Conservation (phyloP, 441 rosid species). For the Capsella rubella region DNA sequence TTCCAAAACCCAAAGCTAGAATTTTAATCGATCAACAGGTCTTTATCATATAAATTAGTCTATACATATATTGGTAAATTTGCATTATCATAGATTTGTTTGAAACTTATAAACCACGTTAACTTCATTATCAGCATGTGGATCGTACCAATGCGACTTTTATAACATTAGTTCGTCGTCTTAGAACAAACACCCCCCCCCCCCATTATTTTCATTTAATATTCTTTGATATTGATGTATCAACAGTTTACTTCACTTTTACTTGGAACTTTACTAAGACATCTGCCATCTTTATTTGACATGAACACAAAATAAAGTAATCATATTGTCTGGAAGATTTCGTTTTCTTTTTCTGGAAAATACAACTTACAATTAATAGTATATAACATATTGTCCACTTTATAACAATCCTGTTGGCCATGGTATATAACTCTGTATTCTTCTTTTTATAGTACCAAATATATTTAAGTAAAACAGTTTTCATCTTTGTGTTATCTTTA, state of each 20-base stretch:
- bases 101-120: slow-evolving; percentile 32
- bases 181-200: neutral
- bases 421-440: too few species aligned
- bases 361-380: neutral
- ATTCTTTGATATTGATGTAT: slow-evolving; percentile 35
- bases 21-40: slow-evolving; percentile 16
- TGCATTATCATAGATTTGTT: slow-evolving; percentile 26
- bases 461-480: too few species aligned
- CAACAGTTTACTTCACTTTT: slow-evolving; percentile 25
- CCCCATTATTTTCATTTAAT: slow-evolving; percentile 13
- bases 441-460: too few species aligned
- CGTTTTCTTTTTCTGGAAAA: neutral
- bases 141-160: slow-evolving; percentile 30
- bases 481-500: too few species aligned
- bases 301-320: slow-evolving; percentile 1
- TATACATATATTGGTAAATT: slow-evolving; percentile 30
- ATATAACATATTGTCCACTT: too few species aligned
- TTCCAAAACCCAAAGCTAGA: slow-evolving; percentile 2
- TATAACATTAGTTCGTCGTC: slow-evolving; percentile 19
- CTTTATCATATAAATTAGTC: slow-evolving; percentile 30
- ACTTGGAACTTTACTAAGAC: slow-evolving; percentile 23
- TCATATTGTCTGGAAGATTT: neutral
- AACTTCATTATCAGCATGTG: slow-evolving; percentile 40
- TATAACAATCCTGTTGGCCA: too few species aligned
- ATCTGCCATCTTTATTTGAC: slow-evolving; percentile 37